Evolutionary conservation across 129 eudicot species (phyloP).

Genomic region (Helianthus tuberosus): DNA sequence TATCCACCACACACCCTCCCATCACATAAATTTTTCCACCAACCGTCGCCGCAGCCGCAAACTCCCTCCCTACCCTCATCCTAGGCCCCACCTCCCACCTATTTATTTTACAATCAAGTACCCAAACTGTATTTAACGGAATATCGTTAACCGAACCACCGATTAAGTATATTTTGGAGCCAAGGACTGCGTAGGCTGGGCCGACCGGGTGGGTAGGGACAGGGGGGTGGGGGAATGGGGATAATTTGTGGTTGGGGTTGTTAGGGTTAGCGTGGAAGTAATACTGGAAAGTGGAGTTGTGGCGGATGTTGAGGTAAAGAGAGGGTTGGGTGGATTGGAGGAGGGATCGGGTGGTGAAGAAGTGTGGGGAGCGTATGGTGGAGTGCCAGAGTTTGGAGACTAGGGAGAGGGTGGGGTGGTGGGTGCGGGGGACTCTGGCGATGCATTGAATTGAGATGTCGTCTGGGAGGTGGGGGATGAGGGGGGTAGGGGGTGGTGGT

Average conservation of each 20-base stretch:
- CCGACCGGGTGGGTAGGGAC: constrained; percentile 61
- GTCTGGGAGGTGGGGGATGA: constrained; percentile 74
- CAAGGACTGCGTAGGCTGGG: constrained; percentile 53
- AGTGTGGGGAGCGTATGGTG: constrained; percentile 58
- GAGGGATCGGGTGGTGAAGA: constrained; percentile 62
- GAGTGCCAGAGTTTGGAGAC: constrained; percentile 67
- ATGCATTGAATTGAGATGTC: constrained; percentile 83
- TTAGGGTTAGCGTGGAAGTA: constrained; percentile 43
- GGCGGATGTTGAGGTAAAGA: constrained; percentile 70
- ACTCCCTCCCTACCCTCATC: constrained; percentile 85
- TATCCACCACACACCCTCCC: constrained; percentile 90
- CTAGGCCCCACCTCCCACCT: constrained; percentile 73
- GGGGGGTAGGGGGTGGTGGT: constrained; percentile 19
- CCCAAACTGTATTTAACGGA: constrained; percentile 58
- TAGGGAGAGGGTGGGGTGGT: constrained; percentile 61
- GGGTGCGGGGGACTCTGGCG: constrained; percentile 69
- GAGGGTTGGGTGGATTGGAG: constrained; percentile 60
- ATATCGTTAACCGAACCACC: constrained; percentile 76
- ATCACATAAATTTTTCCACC: constrained; percentile 68
- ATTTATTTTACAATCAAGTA: constrained; percentile 61
- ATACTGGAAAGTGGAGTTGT: constrained; percentile 61
- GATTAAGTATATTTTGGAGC: constrained; percentile 60
- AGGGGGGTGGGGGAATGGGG: constrained; percentile 39
- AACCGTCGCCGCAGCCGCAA: constrained; percentile 70
- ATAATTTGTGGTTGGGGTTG: constrained; percentile 24